Percentiles rank a stretch among this genome's conserved stretches.
These are phyloP conservation scores for Platanthera guangdongensis DNA, from an alignment of 106 monocot species.

Conservation along the genomic window DNA sequence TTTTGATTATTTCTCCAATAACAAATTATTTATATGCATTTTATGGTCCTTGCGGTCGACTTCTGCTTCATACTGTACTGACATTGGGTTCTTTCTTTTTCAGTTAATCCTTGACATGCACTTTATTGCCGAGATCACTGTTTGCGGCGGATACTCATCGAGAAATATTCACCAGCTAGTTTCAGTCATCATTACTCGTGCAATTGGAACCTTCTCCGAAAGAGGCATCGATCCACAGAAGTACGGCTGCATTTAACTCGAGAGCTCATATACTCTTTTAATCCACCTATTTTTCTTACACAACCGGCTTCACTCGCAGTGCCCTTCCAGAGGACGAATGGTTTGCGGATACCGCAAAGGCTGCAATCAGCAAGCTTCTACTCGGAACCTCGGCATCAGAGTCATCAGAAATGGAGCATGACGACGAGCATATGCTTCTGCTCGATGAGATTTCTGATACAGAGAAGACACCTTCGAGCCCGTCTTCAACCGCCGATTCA, in stretches of 20 bases:
- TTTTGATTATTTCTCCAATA: too few species aligned
- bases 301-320: constrained; percentile 19
- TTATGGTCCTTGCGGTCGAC: too few species aligned
- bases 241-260: constrained; percentile 14
- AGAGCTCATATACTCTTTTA: not conserved
- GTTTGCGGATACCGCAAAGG: constrained; percentile 82
- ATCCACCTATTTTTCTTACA: not conserved
- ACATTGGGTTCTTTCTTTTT: not conserved
- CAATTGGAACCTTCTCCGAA: constrained; percentile 75
- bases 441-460: constrained; percentile 53
- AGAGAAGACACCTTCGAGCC: constrained; percentile 47
- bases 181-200: constrained; percentile 66
- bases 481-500: constrained; percentile 35
- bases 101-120: constrained; percentile 95
- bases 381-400: constrained; percentile 59
- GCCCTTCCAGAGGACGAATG: constrained; percentile 93
- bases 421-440: constrained; percentile 35
- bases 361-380: constrained; percentile 70
- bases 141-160: constrained; percentile 68
- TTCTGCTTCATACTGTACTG: too few species aligned
- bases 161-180: constrained; percentile 75
- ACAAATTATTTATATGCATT: too few species aligned
- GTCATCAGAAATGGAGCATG: constrained; percentile 37
- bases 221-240: constrained; percentile 88
- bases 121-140: constrained; percentile 87